Percentiles rank a stretch among this genome's conserved stretches.
phyloP scores from a whole-genome alignment of 1,284 basidiomycete species.

The Ustilago xerochloae region DNA sequence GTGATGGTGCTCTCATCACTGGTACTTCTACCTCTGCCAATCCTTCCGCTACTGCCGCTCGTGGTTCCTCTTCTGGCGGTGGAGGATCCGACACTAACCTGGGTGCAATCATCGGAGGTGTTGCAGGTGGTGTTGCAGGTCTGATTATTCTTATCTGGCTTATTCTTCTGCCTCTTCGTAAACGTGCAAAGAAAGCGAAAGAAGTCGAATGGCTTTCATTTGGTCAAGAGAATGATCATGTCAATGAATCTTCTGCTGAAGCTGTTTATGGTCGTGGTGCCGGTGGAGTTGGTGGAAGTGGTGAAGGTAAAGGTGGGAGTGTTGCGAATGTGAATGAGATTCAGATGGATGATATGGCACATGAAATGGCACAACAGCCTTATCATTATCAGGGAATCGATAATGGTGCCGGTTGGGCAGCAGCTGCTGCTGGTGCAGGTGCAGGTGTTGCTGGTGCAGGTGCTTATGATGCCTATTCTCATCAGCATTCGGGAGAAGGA shows the following conservation, averaged over 20 bases:
- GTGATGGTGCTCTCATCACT: conserved; percentile 29
- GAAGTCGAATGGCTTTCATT: conserved; percentile 59
- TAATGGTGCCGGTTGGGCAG: conserved; percentile 28
- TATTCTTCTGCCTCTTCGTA: conserved; percentile 52
- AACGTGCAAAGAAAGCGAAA: conserved; percentile 46
- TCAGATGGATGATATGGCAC: conserved; percentile 47
- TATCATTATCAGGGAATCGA: conserved; percentile 47
- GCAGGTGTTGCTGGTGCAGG: conserved; percentile 17
- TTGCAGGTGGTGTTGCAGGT: conserved; percentile 55
- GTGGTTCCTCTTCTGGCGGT: conserved; percentile 5
- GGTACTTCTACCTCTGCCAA: conserved; percentile 27
- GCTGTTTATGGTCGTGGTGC: conserved; percentile 49
- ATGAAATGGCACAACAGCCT: conserved; percentile 42
- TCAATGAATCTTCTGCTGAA: conserved; percentile 49
- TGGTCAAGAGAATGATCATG: conserved; percentile 56
- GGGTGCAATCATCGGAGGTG: conserved; percentile 56
- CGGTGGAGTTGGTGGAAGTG: conserved; percentile 36
- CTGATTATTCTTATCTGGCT: conserved; percentile 53
- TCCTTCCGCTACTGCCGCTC: conserved; percentile 7
- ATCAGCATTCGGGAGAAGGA: conserved; percentile 24
- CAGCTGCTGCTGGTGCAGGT: conserved; percentile 22
- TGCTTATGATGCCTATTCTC: conserved; percentile 22
- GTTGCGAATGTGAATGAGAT: conserved; percentile 52
- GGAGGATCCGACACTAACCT: conserved; percentile 41
- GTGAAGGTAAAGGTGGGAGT: conserved; percentile 44